Base-by-base conservation (phyloP, 1,139 yeast genomes). In the Geotrichum fermentans region DNA sequence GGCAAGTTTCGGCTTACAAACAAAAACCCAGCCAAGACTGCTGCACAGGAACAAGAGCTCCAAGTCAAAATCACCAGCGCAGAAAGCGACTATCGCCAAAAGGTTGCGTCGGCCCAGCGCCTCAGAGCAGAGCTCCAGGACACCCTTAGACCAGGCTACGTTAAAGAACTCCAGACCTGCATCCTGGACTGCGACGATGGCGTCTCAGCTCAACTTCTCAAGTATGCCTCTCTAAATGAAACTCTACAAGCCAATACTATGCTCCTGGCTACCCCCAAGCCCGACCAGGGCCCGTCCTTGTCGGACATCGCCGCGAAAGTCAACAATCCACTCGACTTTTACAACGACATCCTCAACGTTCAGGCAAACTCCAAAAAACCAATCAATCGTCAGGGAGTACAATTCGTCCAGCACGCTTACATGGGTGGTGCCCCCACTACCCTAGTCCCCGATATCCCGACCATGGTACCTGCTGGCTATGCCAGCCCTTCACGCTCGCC, bases 1-100 rank as follows among this genome's bases (percentile, higher is more conserved):
- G 75, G 77, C 50, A 88, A 87, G 62, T 64, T 69, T 21, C 35
- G 49, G 10, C 82, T 92, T 59, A 83, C 90, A 29, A n/a, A n/a
- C n/a, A 24, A 24, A 10, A 24, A 24, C 28, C 8, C 28, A 6
- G 80, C 82, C 42, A 81, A 87, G 49, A 83, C 82, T 58, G 80
- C 95, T 0, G 84, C 84, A 47, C 97, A 90, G 67, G 97, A 92
- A 62, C 97, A 90, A 61, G 97, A 90, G 47, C 71, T 90, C 26
- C 82, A 79, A 55, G 70, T 83, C 49, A 89, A 92, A 63, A 88
- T 92, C 37, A 89, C 84, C 57, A 67, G 73, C 45, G 94, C 97
- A 0, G 97, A 92, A 63, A 77, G 78, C 51, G 98, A 92, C 55
- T 92, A 87, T 68, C 82, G 82, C 62, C 79, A 78, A 61, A 84